Conservation (phyloP, 2,329 filamentous ascomycete genomes). For the Aspergillus eucalypticola region DNA sequence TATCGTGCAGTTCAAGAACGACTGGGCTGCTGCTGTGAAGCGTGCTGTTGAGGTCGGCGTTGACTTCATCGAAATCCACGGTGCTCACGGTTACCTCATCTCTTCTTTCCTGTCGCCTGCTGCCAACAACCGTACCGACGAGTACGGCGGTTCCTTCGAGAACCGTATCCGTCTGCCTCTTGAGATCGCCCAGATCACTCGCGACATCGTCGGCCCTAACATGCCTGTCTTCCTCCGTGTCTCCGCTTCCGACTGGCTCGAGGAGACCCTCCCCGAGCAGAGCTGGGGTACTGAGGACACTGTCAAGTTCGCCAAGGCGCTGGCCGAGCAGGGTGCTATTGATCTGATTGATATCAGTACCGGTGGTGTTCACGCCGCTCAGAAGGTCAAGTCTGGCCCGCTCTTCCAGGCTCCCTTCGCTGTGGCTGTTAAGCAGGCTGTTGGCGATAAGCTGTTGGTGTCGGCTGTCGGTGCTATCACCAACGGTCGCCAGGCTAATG, state of each 20-base stretch:
- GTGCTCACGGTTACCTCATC: constrained; percentile 76
- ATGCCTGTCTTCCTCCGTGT: constrained; percentile 75
- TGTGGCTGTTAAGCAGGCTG: constrained; percentile 67
- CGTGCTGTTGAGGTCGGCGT: constrained; percentile 69
- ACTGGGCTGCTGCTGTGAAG: constrained; percentile 60
- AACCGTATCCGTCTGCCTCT: constrained; percentile 69
- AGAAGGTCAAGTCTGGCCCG: constrained; percentile 51
- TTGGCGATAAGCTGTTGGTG: constrained; percentile 71
- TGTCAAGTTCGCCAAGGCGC: constrained; percentile 61
- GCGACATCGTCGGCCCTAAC: constrained; percentile 62
- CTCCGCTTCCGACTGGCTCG: constrained; percentile 75
- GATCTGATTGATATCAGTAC: constrained; percentile 82
- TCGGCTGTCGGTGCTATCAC: constrained; percentile 75
- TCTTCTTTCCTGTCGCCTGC: constrained; percentile 69
- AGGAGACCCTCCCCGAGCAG: constrained; percentile 57
- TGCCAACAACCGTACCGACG: constrained; percentile 66
- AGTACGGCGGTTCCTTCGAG: constrained; percentile 54
- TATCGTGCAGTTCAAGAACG: constrained; percentile 64
- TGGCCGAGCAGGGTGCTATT: constrained; percentile 68
- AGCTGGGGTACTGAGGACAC: constrained; percentile 70
- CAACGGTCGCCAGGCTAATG: constrained; percentile 66
- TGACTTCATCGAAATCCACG: constrained; percentile 79
- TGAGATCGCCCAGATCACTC: constrained; percentile 65
- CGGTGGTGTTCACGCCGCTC: constrained; percentile 65
- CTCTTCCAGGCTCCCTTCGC: constrained; percentile 76